A percentile compares a stretch with the other conserved stretches of the same genome.
Conservation (phyloP, 441 rosid species). For the Euphorbia schlechtendalii region DNA sequence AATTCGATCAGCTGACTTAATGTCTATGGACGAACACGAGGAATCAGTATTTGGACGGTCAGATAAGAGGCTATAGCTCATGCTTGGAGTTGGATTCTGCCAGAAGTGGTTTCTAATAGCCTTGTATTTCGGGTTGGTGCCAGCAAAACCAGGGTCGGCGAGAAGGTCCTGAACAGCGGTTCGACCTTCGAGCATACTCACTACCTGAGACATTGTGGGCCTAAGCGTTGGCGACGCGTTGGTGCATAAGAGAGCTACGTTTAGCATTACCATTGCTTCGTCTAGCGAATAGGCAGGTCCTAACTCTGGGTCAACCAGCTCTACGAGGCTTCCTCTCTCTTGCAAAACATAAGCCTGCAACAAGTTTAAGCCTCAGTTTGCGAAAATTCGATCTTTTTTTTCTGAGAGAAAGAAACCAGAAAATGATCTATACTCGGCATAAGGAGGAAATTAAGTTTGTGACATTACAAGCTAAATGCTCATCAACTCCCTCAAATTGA, state of each 20-base stretch:
- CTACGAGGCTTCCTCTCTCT: slow-evolving; percentile 65
- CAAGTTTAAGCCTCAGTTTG: background rate
- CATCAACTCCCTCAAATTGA: too few species aligned
- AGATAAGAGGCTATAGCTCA: slow-evolving; percentile 38
- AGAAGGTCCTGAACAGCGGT: slow-evolving; percentile 69
- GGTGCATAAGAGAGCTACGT: slow-evolving; percentile 72
- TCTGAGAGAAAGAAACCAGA: background rate
- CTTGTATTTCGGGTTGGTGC: slow-evolving; percentile 49
- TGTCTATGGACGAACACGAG: slow-evolving; percentile 28
- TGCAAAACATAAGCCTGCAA: slow-evolving; percentile 71
- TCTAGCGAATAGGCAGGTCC: slow-evolving; percentile 47
- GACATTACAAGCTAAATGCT: too few species aligned
- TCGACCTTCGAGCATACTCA: slow-evolving; percentile 76
- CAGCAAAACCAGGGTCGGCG: slow-evolving; percentile 65
- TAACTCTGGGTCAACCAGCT: slow-evolving; percentile 61
- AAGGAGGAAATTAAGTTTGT: too few species aligned
- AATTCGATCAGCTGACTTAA: slow-evolving; percentile 33
- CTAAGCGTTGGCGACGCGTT: slow-evolving; percentile 79
- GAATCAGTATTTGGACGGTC: slow-evolving; percentile 34
- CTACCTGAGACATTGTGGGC: slow-evolving; percentile 83
- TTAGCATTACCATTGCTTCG: slow-evolving; percentile 70
- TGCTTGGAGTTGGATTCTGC: slow-evolving; percentile 63
- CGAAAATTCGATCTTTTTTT: background rate
- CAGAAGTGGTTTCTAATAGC: slow-evolving; percentile 77
- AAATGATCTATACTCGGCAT: background rate